Percentiles rank a stretch among this genome's conserved stretches.
phyloP scores from a whole-genome alignment of 441 rosid species.

The Arabidopsis hybrid region DNA sequence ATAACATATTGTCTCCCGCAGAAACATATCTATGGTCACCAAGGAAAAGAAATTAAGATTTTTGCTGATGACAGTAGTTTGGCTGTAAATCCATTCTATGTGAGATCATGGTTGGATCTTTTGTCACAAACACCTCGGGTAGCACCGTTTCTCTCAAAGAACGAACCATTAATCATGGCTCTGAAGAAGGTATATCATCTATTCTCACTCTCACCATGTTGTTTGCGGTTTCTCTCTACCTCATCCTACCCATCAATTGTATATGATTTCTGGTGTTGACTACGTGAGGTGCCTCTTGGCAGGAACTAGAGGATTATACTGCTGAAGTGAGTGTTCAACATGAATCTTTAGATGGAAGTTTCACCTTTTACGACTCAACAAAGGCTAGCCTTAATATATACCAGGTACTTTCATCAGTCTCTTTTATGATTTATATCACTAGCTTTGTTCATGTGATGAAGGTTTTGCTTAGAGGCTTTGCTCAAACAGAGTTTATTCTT shows the following conservation, averaged over 20 bases:
- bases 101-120: slow-evolving; percentile 82
- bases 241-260: background rate
- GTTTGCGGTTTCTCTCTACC: background rate
- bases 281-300: slow-evolving; percentile 37
- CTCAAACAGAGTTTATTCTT: background rate
- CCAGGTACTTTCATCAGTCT: slow-evolving; percentile 61
- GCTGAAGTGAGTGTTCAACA: slow-evolving; percentile 80
- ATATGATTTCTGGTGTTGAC: slow-evolving; percentile 29
- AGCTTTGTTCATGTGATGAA: slow-evolving; percentile 12
- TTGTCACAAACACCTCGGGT: slow-evolving; percentile 92
- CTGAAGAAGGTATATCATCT: slow-evolving; percentile 68
- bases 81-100: slow-evolving; percentile 80
- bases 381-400: slow-evolving; percentile 81
- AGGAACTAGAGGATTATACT: slow-evolving; percentile 88
- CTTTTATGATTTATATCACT: background rate
- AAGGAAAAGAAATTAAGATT: slow-evolving; percentile 76
- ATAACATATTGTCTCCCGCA: slow-evolving; percentile 45
- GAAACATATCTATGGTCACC: slow-evolving; percentile 88
- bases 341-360: slow-evolving; percentile 83
- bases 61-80: slow-evolving; percentile 88
- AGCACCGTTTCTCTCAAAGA: slow-evolving; percentile 92
- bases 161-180: slow-evolving; percentile 82
- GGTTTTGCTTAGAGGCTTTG: background rate
- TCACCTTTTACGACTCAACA: slow-evolving; percentile 90
- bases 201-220: background rate